These are phyloP conservation scores for Sporobolomyces roseus DNA, from an alignment of 768 basidiomycete species.

Conservation along the genomic window DNA sequence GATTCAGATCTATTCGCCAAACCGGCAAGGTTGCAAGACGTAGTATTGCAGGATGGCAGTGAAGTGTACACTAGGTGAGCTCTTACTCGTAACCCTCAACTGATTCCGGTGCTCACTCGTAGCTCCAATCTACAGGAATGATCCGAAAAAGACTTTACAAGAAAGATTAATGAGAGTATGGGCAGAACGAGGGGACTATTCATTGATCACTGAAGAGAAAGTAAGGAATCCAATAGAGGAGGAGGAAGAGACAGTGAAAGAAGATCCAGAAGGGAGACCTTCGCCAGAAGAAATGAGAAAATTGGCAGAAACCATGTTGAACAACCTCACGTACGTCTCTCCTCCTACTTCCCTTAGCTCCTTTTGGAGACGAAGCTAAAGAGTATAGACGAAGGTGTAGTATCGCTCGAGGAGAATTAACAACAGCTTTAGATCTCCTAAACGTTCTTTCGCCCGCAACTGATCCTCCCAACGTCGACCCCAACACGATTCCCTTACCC, in stretches of 20 bases:
- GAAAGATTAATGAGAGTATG: slow-evolving; percentile 34
- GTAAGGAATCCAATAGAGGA: slow-evolving; percentile 7
- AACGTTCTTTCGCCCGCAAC: slow-evolving; percentile 32
- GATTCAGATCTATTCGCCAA: slow-evolving; percentile 29
- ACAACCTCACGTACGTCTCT: slow-evolving; percentile 29
- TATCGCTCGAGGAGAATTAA: slow-evolving; percentile 33
- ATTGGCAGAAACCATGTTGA: slow-evolving; percentile 27
- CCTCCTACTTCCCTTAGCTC: not conserved
- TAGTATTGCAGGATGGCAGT: slow-evolving; percentile 18
- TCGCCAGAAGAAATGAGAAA: slow-evolving; percentile 18
- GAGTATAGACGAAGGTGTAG: not conserved
- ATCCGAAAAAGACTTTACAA: slow-evolving; percentile 18
- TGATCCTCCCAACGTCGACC: slow-evolving; percentile 39
- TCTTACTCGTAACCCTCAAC: no score
- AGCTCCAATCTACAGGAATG: slow-evolving; percentile 19
- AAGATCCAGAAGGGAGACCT: slow-evolving; percentile 24
- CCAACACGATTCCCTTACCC: slow-evolving; percentile 27
- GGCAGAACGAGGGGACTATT: slow-evolving; percentile 41
- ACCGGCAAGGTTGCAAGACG: slow-evolving; percentile 21
- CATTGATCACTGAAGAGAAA: slow-evolving; percentile 18
- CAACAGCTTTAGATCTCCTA: slow-evolving; percentile 39
- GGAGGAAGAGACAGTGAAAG: not conserved
- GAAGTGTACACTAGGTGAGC: slow-evolving; percentile 25
- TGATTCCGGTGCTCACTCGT: not conserved
- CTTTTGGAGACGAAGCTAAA: not conserved